A percentile compares a stretch with the other conserved stretches of the same genome.
Evolutionary conservation across 371 early-diverging fungal genomes (phyloP).

Genomic region (Mortierella sp.): DNA sequence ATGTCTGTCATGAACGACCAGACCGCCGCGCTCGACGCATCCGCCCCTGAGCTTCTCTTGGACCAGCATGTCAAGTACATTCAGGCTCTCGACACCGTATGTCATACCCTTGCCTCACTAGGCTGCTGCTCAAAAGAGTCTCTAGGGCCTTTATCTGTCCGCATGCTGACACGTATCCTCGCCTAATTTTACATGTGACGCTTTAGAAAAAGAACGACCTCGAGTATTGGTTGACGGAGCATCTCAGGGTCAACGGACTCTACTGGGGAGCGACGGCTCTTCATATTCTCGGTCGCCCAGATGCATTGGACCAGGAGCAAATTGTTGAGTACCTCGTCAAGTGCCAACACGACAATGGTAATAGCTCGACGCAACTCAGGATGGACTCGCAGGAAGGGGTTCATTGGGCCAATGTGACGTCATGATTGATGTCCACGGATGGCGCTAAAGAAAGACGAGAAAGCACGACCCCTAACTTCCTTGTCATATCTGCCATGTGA

Average conservation of each 20-base stretch:
- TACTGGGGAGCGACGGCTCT: conserved; percentile 96
- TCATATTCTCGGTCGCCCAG: conserved; percentile 76
- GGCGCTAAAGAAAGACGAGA: neutral
- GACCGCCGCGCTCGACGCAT: conserved; percentile 16
- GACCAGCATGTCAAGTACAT: conserved; percentile 88
- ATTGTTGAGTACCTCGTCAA: conserved; percentile 84
- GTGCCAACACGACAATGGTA: conserved; percentile 85
- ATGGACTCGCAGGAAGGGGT: neutral
- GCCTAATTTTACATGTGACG: neutral
- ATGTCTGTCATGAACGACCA: conserved; percentile 24
- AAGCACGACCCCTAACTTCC: neutral
- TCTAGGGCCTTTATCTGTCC: neutral
- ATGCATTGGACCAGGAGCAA: conserved; percentile 78
- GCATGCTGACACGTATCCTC: neutral
- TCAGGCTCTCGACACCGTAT: conserved; percentile 78
- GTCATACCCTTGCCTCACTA: neutral
- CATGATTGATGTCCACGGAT: conserved; percentile 15
- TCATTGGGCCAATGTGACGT: conserved; percentile 25
- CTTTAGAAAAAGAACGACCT: conserved; percentile 82
- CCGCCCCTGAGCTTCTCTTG: conserved; percentile 57
- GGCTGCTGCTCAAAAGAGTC: neutral
- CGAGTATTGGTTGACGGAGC: conserved; percentile 95
- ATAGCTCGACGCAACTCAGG: neutral
- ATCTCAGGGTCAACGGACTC: conserved; percentile 91
- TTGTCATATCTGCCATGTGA: neutral